Conservation (phyloP, 768 basidiomycete species). For the Steccherinum ochraceum region DNA sequence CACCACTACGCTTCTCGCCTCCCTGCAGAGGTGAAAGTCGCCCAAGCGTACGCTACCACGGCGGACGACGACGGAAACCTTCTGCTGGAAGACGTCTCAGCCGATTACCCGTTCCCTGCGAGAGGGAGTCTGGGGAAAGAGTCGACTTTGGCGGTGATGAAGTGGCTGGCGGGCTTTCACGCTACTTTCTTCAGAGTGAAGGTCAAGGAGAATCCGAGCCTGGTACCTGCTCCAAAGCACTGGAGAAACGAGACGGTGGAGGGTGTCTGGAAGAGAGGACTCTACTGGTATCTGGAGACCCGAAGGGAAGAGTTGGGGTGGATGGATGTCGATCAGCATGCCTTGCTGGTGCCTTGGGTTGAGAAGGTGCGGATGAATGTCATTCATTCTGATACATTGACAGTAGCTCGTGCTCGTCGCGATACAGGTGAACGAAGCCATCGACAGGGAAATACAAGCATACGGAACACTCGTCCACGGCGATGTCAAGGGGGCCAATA, state of each 20-base stretch:
- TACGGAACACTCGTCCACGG: constrained; percentile 12
- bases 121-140: constrained; percentile 8
- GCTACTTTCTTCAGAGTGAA: constrained; percentile 6
- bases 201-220: not conserved
- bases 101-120: constrained; percentile 8
- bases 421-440: constrained; percentile 10
- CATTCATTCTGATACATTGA: not conserved
- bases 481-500: constrained; percentile 13
- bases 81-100: constrained; percentile 12
- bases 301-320: constrained; percentile 11
- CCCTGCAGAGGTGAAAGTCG: constrained; percentile 1
- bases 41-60: not conserved
- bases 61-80: constrained; percentile 8
- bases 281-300: constrained; percentile 14
- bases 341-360: constrained; percentile 13
- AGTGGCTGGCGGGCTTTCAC: constrained; percentile 13
- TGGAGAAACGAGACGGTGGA: not conserved
- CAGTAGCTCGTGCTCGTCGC: too few relatives aligned
- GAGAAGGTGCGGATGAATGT: constrained; percentile 13
- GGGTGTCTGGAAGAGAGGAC: constrained; percentile 12
- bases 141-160: constrained; percentile 7
- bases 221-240: constrained; percentile 11
- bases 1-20: not conserved
- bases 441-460: constrained; percentile 2
- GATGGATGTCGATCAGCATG: constrained; percentile 8